A percentile compares a stretch with the other conserved stretches of the same genome.
phyloP scores from a whole-genome alignment of 2,329 filamentous ascomycete species.

The Penicillium sp. region DNA sequence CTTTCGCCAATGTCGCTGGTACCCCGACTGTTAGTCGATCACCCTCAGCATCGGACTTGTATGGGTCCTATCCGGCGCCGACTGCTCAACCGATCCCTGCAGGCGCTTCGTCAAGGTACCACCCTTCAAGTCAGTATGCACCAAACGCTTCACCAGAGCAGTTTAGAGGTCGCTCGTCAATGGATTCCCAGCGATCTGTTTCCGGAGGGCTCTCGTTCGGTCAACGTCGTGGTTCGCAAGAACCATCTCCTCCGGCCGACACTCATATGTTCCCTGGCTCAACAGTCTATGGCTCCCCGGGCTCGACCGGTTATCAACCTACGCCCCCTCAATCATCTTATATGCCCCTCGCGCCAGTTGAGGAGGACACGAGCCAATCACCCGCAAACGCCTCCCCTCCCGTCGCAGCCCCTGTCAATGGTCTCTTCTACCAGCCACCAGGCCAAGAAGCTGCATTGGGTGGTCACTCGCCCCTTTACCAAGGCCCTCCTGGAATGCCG shows the following conservation, averaged over 20 bases:
- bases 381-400: slow-evolving; percentile 18
- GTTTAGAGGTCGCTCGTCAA: slow-evolving; percentile 45
- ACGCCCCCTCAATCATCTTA: slow-evolving; percentile 37
- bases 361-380: slow-evolving; percentile 32
- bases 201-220: slow-evolving; percentile 30
- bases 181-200: slow-evolving; percentile 43
- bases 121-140: slow-evolving; percentile 42
- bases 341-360: slow-evolving; percentile 37
- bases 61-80: slow-evolving; percentile 52
- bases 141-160: slow-evolving; percentile 50
- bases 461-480: slow-evolving; percentile 25
- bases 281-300: slow-evolving; percentile 31
- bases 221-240: slow-evolving; percentile 36
- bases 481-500: slow-evolving; percentile 18
- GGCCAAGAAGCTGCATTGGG: slow-evolving; percentile 9
- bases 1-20: slow-evolving; percentile 73
- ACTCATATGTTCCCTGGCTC: slow-evolving; percentile 29
- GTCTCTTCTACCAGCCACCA: slow-evolving; percentile 21
- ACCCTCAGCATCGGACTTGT: slow-evolving; percentile 69
- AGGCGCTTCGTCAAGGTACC: slow-evolving; percentile 39
- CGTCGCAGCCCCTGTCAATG: slow-evolving; percentile 24
- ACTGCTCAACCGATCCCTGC: slow-evolving; percentile 30
- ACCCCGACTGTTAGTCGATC: slow-evolving; percentile 69
- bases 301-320: slow-evolving; percentile 30
- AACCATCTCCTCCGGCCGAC: slow-evolving; percentile 31